A percentile compares a stretch with the other conserved stretches of the same genome.
Evolutionary conservation across 2,329 filamentous ascomycete genomes (phyloP).

Genomic region (Fusarium marasasianum): DNA sequence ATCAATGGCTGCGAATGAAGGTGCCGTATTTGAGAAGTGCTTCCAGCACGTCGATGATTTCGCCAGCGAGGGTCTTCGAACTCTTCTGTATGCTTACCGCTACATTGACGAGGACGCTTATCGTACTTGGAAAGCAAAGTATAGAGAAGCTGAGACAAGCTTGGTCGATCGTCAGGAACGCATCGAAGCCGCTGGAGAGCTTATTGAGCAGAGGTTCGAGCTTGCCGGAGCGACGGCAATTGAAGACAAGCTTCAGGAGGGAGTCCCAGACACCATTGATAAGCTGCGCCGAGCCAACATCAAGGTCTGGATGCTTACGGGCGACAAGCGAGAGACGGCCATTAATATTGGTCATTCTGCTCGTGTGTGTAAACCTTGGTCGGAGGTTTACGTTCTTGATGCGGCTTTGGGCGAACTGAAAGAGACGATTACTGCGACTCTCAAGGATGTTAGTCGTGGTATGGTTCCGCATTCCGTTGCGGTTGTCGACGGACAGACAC

Average conservation of each 20-base stretch:
- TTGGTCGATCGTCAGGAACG: slow-evolving; percentile 80
- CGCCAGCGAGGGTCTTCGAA: slow-evolving; percentile 86
- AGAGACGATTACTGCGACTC: slow-evolving; percentile 71
- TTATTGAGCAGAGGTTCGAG: slow-evolving; percentile 84
- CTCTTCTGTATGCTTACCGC: slow-evolving; percentile 83
- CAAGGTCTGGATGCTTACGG: slow-evolving; percentile 97
- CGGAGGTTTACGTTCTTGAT: slow-evolving; percentile 82
- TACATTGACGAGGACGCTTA: slow-evolving; percentile 82
- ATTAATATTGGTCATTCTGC: slow-evolving; percentile 94
- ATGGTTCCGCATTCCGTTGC: slow-evolving; percentile 82
- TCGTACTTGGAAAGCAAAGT: slow-evolving; percentile 77
- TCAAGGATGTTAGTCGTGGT: slow-evolving; percentile 74
- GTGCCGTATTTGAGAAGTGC: slow-evolving; percentile 79
- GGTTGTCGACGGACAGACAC: slow-evolving; percentile 82
- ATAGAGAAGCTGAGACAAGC: slow-evolving; percentile 84
- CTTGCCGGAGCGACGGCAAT: slow-evolving; percentile 90
- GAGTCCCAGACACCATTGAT: slow-evolving; percentile 91
- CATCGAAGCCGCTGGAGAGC: slow-evolving; percentile 82
- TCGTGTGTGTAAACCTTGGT: slow-evolving; percentile 76
- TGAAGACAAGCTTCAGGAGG: slow-evolving; percentile 90
- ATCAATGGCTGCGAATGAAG: slow-evolving; percentile 66
- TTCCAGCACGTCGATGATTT: slow-evolving; percentile 92
- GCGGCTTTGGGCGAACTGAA: slow-evolving; percentile 69
- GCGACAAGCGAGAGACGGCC: slow-evolving; percentile 91
- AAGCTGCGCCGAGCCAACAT: slow-evolving; percentile 88